Conservation (phyloP, 441 rosid genomes). For the Francoa sonchifolia region DNA sequence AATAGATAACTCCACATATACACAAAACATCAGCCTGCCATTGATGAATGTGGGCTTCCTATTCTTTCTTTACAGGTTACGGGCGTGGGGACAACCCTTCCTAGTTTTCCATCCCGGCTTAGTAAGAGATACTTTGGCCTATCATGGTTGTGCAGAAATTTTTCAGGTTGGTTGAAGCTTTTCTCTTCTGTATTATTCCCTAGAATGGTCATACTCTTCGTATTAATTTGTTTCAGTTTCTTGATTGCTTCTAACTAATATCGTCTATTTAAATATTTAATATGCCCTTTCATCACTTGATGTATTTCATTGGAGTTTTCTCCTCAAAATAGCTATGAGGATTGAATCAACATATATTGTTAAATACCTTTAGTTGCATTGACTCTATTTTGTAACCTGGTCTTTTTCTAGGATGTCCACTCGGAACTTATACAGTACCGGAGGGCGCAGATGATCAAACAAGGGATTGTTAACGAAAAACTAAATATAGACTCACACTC, state of each 20-base stretch:
- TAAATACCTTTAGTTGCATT: constrained; percentile 13
- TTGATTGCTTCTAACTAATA: background rate
- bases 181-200: constrained; percentile 8
- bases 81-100: constrained; percentile 11
- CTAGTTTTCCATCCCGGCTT: constrained; percentile 13
- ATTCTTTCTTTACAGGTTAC: constrained; percentile 8
- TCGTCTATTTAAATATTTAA: too few species aligned
- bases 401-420: constrained; percentile 15
- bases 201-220: constrained; percentile 6
- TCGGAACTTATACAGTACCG: constrained; percentile 12
- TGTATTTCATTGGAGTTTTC: constrained; percentile 2
- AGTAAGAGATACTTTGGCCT: constrained; percentile 11
- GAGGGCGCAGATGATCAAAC: constrained; percentile 85
- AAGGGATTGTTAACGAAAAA: constrained; percentile 49
- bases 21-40: constrained; percentile 5
- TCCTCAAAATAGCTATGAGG: background rate
- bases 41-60: background rate
- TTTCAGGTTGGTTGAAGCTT: constrained; percentile 13
- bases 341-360: background rate
- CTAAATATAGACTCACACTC: constrained; percentile 47
- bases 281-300: background rate
- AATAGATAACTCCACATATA: constrained; percentile 1
- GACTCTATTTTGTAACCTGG: constrained; percentile 15
- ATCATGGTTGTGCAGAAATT: constrained; percentile 17
- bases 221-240: constrained; percentile 1